phyloP scores from a whole-genome alignment of 2,329 filamentous ascomycete species.

The Camillea tinctor region DNA sequence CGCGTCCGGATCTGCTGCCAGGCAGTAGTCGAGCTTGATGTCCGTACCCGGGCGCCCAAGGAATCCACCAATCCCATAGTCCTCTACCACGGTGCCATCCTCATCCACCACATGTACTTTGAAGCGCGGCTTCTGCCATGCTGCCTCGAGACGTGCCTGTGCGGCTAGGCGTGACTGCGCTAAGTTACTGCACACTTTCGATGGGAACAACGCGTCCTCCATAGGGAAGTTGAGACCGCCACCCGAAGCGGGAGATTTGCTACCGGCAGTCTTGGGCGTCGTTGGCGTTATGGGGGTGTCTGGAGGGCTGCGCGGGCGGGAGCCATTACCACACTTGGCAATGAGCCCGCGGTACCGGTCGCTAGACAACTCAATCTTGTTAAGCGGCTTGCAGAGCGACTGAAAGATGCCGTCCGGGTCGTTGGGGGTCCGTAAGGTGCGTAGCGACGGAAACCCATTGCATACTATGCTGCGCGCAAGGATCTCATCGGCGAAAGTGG shows the following conservation, averaged over 20 bases:
- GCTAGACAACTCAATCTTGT: slow-evolving; percentile 49
- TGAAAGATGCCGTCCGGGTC: slow-evolving; percentile 71
- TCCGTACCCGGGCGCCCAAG: slow-evolving; percentile 58
- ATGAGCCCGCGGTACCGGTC: slow-evolving; percentile 45
- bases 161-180: slow-evolving; percentile 59
- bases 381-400: slow-evolving; percentile 62
- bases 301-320: slow-evolving; percentile 22
- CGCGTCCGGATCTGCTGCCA: slow-evolving; percentile 57
- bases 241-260: slow-evolving; percentile 13
- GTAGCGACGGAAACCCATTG: slow-evolving; percentile 62
- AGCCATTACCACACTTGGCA: slow-evolving; percentile 18
- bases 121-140: slow-evolving; percentile 53
- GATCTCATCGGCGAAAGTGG: slow-evolving; percentile 55
- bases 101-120: slow-evolving; percentile 58
- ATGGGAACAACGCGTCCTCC: slow-evolving; percentile 25
- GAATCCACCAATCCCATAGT: slow-evolving; percentile 58
- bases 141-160: slow-evolving; percentile 62
- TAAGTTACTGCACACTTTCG: slow-evolving; percentile 44
- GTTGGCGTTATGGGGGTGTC: slow-evolving; percentile 37
- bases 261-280: slow-evolving; percentile 24
- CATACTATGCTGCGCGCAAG: slow-evolving; percentile 62
- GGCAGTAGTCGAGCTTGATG: slow-evolving; percentile 53
- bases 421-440: slow-evolving; percentile 60
- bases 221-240: slow-evolving; percentile 26
- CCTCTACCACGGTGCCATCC: slow-evolving; percentile 49